Base-by-base conservation (phyloP, 2,329 filamentous ascomycete species). In the Trichoderma pleuroti region DNA sequence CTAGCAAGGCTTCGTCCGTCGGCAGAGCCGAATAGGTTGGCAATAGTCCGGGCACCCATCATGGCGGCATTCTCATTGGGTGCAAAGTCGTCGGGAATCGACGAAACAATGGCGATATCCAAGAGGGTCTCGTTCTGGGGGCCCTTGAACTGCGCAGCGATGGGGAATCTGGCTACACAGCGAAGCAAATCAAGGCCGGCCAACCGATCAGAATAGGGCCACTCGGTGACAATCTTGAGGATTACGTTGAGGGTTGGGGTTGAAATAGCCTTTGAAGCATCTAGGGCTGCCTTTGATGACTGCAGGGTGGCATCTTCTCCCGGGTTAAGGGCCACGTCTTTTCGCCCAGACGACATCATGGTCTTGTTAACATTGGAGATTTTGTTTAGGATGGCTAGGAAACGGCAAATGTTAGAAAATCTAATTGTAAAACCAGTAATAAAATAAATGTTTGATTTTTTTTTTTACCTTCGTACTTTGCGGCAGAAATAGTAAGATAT, bases 121-220 rank as follows among this genome's bases (percentile, higher is more conserved):
- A 98, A 82, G 14, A 94, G 82, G 42, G 88, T 90, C 4, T 83
- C 83, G 34, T 85, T 82, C 3, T 83, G 81, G 0, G 85, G 81
- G 64, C 88, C 85, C 0, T 82, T 82, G 63, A 88, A 87, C 9
- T 86, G 85, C 2, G 93, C 91, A n/a, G 90, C 87, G 1, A 87
- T 81, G 0, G 92, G 88, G 6, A 88, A 89, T 1, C 90, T 89
- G 1, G 92, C 91, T 32, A 96, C 85, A 62, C 97, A 90, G n/a
- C 96, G 92, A 6, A 98, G 86, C 1, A 98, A 84, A 79, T 98
- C 96, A 1, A 99, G 87, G 14, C 90, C 93, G 0, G 96, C 92
- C 0, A 99, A 86, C 59, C 94, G 91, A 74, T 93, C 92, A 14
- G 90, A 85, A 67, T 91, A 90, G 3, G 94, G 92, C 96, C 96